Percentiles rank a stretch among this genome's conserved stretches.
These are phyloP conservation scores for Fermentozyma sake DNA, from an alignment of 1,139 yeast species.

Conservation along the genomic window DNA sequence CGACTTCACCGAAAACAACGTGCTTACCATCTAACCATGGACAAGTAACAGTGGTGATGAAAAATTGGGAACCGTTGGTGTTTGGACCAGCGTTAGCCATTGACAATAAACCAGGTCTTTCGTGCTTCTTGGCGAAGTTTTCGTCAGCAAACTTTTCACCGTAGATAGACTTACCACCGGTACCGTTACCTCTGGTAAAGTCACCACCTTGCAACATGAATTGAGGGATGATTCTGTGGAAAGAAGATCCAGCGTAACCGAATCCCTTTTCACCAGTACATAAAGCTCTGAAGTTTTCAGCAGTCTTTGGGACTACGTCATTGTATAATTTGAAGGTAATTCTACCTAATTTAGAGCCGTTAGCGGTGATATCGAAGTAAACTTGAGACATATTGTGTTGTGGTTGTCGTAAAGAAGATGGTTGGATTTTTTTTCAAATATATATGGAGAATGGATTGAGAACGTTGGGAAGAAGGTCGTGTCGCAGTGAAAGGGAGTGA, in stretches of 20 bases:
- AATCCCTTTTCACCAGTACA: constrained; percentile 97
- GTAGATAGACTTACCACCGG: constrained; percentile 98
- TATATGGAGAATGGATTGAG: no score
- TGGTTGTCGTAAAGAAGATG: no score
- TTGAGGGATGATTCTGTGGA: constrained; percentile 98
- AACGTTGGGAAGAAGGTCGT: no score
- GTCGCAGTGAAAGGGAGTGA: no score
- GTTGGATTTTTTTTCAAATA: neutral
- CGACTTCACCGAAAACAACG: constrained; percentile 97
- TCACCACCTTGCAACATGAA: constrained; percentile 99
- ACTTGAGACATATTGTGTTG: constrained; percentile 56
- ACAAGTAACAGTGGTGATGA: constrained; percentile 92
- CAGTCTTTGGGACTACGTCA: constrained; percentile 96
- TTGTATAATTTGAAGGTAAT: constrained; percentile 80
- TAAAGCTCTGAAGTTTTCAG: constrained; percentile 97
- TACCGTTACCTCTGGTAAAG: constrained; percentile 89
- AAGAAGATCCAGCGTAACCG: constrained; percentile 85
- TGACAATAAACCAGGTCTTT: constrained; percentile 90
- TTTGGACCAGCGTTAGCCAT: constrained; percentile 99
- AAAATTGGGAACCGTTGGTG: constrained; percentile 99
- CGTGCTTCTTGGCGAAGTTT: constrained; percentile 83
- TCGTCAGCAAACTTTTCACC: constrained; percentile 95
- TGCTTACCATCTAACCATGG: constrained; percentile 99
- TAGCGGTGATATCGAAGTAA: constrained; percentile 73
- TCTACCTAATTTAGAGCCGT: constrained; percentile 66